These are phyloP conservation scores for Fistulifera pelliculosa DNA, from an alignment of 108 stramenopile species.

Conservation along the genomic window DNA sequence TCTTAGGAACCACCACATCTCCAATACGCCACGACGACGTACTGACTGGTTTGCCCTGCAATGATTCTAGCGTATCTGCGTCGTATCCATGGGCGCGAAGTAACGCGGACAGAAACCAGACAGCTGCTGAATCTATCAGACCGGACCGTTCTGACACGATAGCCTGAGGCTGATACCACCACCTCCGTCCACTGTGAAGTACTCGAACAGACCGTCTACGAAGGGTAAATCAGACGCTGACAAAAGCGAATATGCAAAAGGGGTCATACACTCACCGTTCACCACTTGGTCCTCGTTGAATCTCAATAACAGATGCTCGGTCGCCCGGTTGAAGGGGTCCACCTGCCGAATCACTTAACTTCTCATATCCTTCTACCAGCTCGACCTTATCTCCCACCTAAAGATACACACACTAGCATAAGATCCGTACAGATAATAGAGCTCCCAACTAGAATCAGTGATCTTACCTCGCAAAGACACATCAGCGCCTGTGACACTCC, in stretches of 20 bases:
- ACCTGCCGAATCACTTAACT: slow-evolving; percentile 29
- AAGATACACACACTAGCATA: not conserved
- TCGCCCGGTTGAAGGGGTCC: slow-evolving; percentile 31
- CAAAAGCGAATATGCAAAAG: not conserved
- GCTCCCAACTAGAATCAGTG: too few relatives aligned
- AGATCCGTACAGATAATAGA: not conserved
- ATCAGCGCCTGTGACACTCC: not conserved
- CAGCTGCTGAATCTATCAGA: slow-evolving; percentile 22
- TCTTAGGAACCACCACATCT: slow-evolving; percentile 30
- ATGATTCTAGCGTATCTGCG: slow-evolving; percentile 10
- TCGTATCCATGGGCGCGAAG: slow-evolving; percentile 32
- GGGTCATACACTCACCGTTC: slow-evolving; percentile 8
- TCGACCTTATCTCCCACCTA: slow-evolving; percentile 38
- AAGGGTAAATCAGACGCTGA: not conserved
- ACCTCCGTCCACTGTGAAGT: slow-evolving; percentile 24
- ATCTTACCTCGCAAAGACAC: not conserved
- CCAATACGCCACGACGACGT: slow-evolving; percentile 24
- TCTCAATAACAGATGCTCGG: slow-evolving; percentile 31
- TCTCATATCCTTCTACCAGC: slow-evolving; percentile 27
- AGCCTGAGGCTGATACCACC: slow-evolving; percentile 46
- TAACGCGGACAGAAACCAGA: slow-evolving; percentile 29
- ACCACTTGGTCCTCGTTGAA: slow-evolving; percentile 25
- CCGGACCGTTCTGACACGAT: slow-evolving; percentile 29
- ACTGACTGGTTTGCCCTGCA: slow-evolving; percentile 18
- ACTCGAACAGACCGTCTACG: slow-evolving; percentile 29